Percentiles rank a stretch among this genome's conserved stretches.
phyloP scores from a whole-genome alignment of 768 basidiomycete species.

The Trametes sanguinea region DNA sequence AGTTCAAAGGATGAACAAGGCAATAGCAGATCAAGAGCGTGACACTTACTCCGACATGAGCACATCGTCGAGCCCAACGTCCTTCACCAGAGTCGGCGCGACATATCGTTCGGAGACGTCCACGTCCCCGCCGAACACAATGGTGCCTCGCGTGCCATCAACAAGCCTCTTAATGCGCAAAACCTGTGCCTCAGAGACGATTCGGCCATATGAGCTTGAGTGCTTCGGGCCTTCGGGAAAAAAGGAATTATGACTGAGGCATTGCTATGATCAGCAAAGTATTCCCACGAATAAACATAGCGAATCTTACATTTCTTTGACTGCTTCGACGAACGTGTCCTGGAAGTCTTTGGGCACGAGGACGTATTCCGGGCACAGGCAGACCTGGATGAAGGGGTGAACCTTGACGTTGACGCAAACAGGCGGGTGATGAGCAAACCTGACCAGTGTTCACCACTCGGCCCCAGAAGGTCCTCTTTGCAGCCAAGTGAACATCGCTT shows the following conservation, averaged over 20 bases:
- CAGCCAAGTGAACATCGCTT: constrained; percentile 59
- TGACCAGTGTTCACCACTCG: constrained; percentile 71
- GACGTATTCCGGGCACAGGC: constrained; percentile 62
- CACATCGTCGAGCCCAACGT: neutral
- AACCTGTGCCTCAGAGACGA: constrained; percentile 56
- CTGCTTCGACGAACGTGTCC: constrained; percentile 40
- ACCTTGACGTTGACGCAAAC: constrained; percentile 53
- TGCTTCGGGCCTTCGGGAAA: constrained; percentile 44
- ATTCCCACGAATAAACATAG: constrained; percentile 34
- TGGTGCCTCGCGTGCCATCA: constrained; percentile 45
- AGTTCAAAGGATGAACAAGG: neutral
- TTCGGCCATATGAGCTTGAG: constrained; percentile 48
- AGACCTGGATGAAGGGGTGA: constrained; percentile 47
- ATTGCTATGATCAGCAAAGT: neutral
- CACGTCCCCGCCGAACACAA: neutral
- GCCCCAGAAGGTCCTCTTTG: constrained; percentile 79
- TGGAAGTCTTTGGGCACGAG: constrained; percentile 44
- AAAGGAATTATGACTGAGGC: constrained; percentile 45
- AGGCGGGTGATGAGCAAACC: constrained; percentile 41
- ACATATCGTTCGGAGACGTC: neutral
- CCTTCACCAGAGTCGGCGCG: neutral
- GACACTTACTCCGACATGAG: constrained; percentile 27
- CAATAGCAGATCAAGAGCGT: too few relatives aligned
- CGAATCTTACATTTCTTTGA: constrained; percentile 35
- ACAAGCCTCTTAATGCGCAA: constrained; percentile 59